Percentiles rank a stretch among this genome's conserved stretches.
Conservation (phyloP, 2,329 filamentous ascomycete genomes). For the Microdochium nivale region DNA sequence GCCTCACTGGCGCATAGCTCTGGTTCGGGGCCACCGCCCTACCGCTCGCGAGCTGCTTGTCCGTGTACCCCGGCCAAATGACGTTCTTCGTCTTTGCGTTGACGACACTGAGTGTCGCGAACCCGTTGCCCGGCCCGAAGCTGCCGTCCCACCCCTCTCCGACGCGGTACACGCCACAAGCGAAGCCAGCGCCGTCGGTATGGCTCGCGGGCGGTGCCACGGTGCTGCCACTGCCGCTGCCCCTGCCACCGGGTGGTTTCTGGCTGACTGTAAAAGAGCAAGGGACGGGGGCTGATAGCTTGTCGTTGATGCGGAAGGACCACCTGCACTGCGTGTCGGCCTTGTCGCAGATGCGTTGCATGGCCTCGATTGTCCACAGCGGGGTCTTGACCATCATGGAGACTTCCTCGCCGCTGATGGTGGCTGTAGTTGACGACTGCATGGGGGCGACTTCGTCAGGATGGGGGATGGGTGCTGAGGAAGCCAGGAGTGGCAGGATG, state of each 20-base stretch:
- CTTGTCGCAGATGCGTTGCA: constrained; percentile 30
- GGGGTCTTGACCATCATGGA: constrained; percentile 30
- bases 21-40: constrained; percentile 9
- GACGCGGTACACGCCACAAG: constrained; percentile 14
- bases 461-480: constrained; percentile 10
- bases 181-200: constrained; percentile 12
- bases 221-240: too few species aligned
- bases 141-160: constrained; percentile 26
- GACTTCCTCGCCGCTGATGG: constrained; percentile 13
- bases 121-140: constrained; percentile 22
- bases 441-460: too few species aligned
- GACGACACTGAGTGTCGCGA: constrained; percentile 25
- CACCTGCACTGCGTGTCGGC: constrained; percentile 31
- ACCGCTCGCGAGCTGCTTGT: constrained; percentile 16
- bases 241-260: too few species aligned
- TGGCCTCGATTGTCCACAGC: constrained; percentile 31
- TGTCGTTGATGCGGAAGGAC: constrained; percentile 32
- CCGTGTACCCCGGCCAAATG: constrained; percentile 19
- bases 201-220: background rate
- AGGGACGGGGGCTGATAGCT: background rate
- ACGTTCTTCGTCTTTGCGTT: constrained; percentile 12
- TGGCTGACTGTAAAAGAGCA: background rate
- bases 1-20: constrained; percentile 9
- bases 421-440: constrained; percentile 23
- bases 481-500: constrained; percentile 14